Evolutionary conservation across 2,329 filamentous ascomycete genomes (phyloP).

Genomic region (Diaporthe humulicola): DNA sequence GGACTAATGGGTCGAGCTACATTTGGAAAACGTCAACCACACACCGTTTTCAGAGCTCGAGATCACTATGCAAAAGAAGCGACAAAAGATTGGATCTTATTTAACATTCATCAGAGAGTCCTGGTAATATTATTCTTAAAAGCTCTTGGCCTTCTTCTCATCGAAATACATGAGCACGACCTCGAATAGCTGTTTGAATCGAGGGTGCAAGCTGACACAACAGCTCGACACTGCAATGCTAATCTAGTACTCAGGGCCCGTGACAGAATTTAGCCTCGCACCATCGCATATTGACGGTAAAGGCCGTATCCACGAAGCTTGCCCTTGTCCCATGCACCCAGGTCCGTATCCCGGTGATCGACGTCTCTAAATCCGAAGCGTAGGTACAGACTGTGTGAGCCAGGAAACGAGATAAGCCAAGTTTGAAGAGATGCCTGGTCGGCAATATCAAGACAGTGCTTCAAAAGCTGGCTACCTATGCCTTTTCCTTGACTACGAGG

Average conservation of each 20-base stretch:
- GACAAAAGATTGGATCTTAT: too few species aligned
- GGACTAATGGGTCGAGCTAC: too few species aligned
- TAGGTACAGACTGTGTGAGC: neutral
- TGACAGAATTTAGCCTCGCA: neutral
- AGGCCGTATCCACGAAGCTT: neutral
- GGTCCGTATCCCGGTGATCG: neutral
- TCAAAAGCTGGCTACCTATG: neutral
- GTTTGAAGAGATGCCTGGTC: neutral
- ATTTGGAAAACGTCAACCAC: too few species aligned
- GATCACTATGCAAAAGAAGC: too few species aligned
- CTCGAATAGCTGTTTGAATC: too few species aligned
- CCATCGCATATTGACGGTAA: neutral
- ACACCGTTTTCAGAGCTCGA: too few species aligned
- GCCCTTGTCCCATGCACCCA: neutral
- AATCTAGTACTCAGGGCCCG: neutral
- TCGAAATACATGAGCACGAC: too few species aligned
- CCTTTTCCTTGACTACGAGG: neutral
- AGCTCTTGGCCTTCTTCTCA: too few species aligned
- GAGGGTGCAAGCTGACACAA: too few species aligned
- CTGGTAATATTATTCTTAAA: too few species aligned
- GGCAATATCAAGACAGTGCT: neutral
- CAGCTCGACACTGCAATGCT: neutral
- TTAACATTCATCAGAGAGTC: too few species aligned
- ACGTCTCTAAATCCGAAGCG: neutral
- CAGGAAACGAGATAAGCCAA: neutral